phyloP scores from a whole-genome alignment of 1,284 basidiomycete species.

The Pholiota adiposa region DNA sequence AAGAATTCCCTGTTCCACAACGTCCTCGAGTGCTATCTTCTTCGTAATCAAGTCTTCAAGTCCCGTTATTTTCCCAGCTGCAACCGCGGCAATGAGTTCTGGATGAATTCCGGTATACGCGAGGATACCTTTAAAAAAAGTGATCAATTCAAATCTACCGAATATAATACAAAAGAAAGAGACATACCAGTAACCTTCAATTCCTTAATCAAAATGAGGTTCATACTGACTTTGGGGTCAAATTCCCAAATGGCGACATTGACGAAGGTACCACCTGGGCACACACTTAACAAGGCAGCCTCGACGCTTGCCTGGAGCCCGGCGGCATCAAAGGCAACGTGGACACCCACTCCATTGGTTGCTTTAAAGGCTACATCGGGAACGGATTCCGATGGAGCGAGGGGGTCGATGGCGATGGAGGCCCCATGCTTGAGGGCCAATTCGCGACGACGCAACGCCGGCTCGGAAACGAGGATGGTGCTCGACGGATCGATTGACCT shows the following conservation, averaged over 20 bases:
- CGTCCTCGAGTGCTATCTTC: slow-evolving; percentile 32
- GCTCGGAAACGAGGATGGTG: slow-evolving; percentile 33
- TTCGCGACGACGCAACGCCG: slow-evolving; percentile 29
- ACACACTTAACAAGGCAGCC: slow-evolving; percentile 28
- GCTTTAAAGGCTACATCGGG: slow-evolving; percentile 20
- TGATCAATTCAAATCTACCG: not conserved
- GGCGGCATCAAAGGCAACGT: slow-evolving; percentile 37
- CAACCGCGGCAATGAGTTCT: slow-evolving; percentile 33
- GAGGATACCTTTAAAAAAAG: slow-evolving; percentile 25
- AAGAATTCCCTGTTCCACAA: slow-evolving; percentile 33
- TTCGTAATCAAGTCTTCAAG: slow-evolving; percentile 35
- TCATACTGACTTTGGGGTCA: slow-evolving; percentile 27
- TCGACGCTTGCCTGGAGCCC: slow-evolving; percentile 33
- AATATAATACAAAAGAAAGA: not conserved
- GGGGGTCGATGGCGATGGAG: slow-evolving; percentile 29
- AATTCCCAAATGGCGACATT: slow-evolving; percentile 37
- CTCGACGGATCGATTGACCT: slow-evolving; percentile 31
- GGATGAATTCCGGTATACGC: slow-evolving; percentile 34
- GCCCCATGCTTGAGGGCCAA: slow-evolving; percentile 33
- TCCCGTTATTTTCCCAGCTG: slow-evolving; percentile 29
- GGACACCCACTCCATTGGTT: slow-evolving; percentile 30
- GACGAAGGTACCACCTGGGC: slow-evolving; percentile 32
- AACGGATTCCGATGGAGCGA: slow-evolving; percentile 6
- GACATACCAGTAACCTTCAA: slow-evolving; percentile 33
- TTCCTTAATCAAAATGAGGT: slow-evolving; percentile 29